Evolutionary conservation across 1,139 yeast genomes (phyloP).

Genomic region (Scheffersomyces cryptocercus): DNA sequence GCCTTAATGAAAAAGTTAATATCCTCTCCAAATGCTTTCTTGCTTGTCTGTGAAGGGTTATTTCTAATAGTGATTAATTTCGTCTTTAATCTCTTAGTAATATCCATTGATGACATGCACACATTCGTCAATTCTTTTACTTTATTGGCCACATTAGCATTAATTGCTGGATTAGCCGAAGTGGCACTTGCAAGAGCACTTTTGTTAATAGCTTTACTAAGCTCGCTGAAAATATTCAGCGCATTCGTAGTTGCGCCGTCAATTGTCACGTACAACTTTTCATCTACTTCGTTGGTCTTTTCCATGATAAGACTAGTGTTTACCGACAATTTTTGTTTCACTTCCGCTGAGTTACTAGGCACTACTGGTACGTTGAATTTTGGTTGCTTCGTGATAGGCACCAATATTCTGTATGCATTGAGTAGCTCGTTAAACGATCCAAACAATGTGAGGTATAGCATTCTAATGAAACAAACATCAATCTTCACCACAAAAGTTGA

Average conservation of each 20-base stretch:
- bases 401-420: constrained; percentile 65
- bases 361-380: constrained; percentile 5
- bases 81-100: constrained; percentile 65
- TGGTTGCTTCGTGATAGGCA: constrained; percentile 30
- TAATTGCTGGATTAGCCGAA: constrained; percentile 20
- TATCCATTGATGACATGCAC: constrained; percentile 80
- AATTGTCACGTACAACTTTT: constrained; percentile 72
- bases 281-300: constrained; percentile 61
- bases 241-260: constrained; percentile 75
- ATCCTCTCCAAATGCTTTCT: constrained; percentile 80
- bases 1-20: constrained; percentile 81
- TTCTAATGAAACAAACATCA: constrained; percentile 70
- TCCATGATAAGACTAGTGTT: constrained; percentile 24
- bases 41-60: constrained; percentile 55
- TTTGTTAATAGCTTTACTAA: constrained; percentile 74
- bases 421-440: constrained; percentile 76
- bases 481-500: constrained; percentile 51
- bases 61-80: constrained; percentile 56
- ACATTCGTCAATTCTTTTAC: constrained; percentile 77
- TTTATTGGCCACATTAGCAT: constrained; percentile 54
- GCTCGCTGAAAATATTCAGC: constrained; percentile 74
- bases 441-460: constrained; percentile 68
- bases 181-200: constrained; percentile 58
- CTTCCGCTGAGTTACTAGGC: constrained; percentile 13
- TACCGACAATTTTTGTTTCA: constrained; percentile 26